Evolutionary conservation across 441 rosid genomes (phyloP).

Genomic region (Theobroma grandiflorum): DNA sequence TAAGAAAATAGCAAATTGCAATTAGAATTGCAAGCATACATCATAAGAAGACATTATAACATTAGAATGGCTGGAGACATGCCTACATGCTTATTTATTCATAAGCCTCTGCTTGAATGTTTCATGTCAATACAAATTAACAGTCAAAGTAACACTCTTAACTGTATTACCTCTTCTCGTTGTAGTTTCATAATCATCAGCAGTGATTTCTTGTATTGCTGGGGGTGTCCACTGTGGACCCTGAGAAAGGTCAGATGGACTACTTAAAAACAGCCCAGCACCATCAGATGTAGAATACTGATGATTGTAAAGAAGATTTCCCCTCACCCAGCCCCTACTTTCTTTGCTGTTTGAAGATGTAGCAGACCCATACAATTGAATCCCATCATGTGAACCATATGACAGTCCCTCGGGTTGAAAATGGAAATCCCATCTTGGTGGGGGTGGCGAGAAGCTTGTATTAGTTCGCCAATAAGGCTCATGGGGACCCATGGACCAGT

Average conservation of each 20-base stretch:
- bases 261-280: constrained; percentile 42
- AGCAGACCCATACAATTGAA: constrained; percentile 54
- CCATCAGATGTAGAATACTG: constrained; percentile 47
- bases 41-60: background rate
- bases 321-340: constrained; percentile 51
- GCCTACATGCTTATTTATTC: background rate
- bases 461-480: constrained; percentile 72
- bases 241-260: constrained; percentile 52
- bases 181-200: constrained; percentile 43
- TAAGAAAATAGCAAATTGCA: too few relatives aligned
- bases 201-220: constrained; percentile 52
- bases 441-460: constrained; percentile 66
- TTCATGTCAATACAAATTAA: background rate
- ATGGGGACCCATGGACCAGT: constrained; percentile 58
- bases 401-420: constrained; percentile 51
- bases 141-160: background rate
- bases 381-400: constrained; percentile 42
- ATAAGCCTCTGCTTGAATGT: constrained; percentile 1
- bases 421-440: constrained; percentile 58
- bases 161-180: constrained; percentile 42
- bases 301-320: constrained; percentile 39
- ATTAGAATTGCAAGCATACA: too few relatives aligned
- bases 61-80: background rate
- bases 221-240: constrained; percentile 70
- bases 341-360: constrained; percentile 62